phyloP scores from a whole-genome alignment of 768 basidiomycete genomes.

The Suillus americanus region DNA sequence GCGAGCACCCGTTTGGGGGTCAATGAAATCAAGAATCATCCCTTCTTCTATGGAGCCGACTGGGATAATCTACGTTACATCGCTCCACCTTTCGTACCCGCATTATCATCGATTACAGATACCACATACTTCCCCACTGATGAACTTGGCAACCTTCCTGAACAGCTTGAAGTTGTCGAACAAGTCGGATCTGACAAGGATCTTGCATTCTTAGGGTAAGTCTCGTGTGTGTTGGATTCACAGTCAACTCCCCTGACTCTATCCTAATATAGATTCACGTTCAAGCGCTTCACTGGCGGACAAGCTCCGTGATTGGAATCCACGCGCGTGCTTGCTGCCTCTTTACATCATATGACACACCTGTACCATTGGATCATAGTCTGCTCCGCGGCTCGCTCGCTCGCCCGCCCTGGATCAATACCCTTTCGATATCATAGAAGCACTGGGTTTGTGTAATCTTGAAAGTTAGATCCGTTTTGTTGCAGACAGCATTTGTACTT shows the following conservation, averaged over 20 bases:
- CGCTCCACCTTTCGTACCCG: conserved; percentile 94
- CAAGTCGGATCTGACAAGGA: conserved; percentile 66
- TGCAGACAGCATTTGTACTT: conserved; percentile 20
- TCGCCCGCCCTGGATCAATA: conserved; percentile 17
- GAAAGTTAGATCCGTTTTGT: conserved; percentile 15
- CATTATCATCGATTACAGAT: conserved; percentile 87
- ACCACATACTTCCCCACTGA: conserved; percentile 97
- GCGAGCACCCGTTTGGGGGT: conserved; percentile 71
- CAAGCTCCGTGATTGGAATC: conserved; percentile 1
- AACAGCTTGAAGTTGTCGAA: conserved; percentile 59
- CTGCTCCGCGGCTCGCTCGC: background rate
- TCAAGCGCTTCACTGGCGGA: conserved; percentile 62
- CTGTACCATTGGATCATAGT: background rate
- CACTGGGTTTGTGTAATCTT: conserved; percentile 24
- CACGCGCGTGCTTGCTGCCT: background rate
- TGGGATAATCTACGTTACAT: conserved; percentile 92
- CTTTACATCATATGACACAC: conserved; percentile 8
- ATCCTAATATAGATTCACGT: conserved; percentile 62
- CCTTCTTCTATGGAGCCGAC: conserved; percentile 95
- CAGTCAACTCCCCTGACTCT: conserved; percentile 7
- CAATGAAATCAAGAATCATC: conserved; percentile 88
- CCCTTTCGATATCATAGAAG: conserved; percentile 30
- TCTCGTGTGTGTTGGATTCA: conserved; percentile 7
- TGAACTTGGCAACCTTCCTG: conserved; percentile 73
- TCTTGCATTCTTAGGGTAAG: conserved; percentile 65